phyloP scores from a whole-genome alignment of 2,329 filamentous ascomycete species.

The Curvularia sp. region DNA sequence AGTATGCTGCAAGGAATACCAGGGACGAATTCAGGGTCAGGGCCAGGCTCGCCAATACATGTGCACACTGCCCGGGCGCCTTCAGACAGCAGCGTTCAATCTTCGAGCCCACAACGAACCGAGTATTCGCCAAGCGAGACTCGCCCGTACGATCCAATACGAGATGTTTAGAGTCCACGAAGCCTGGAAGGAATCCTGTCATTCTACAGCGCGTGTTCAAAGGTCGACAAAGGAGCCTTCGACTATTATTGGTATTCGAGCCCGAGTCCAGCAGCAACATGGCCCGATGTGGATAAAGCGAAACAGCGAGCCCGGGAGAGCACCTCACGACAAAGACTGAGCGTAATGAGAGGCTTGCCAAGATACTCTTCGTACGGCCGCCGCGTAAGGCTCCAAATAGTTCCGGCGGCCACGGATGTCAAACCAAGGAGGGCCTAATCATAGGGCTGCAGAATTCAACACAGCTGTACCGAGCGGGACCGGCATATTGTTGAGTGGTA shows the following conservation, averaged over 20 bases:
- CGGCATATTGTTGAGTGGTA: slow-evolving; percentile 23
- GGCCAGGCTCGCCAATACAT: slow-evolving; percentile 37
- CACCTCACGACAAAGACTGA: slow-evolving; percentile 12
- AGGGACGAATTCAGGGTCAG: slow-evolving; percentile 29
- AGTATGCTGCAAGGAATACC: slow-evolving; percentile 47
- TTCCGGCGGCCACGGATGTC: slow-evolving; percentile 12
- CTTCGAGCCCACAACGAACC: slow-evolving; percentile 41
- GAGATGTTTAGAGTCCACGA: slow-evolving; percentile 42
- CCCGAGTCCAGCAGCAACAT: slow-evolving; percentile 29
- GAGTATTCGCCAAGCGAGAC: slow-evolving; percentile 46
- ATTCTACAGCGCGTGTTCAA: slow-evolving; percentile 27
- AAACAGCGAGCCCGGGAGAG: slow-evolving; percentile 12
- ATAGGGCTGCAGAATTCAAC: slow-evolving; percentile 17
- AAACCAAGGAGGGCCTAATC: slow-evolving; percentile 18
- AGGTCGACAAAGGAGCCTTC: slow-evolving; percentile 19
- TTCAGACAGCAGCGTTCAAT: slow-evolving; percentile 38
- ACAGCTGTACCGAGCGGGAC: slow-evolving; percentile 27
- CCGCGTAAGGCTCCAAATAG: slow-evolving; percentile 14
- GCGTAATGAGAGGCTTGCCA: slow-evolving; percentile 9
- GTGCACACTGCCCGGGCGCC: slow-evolving; percentile 37
- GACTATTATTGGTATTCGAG: slow-evolving; percentile 26
- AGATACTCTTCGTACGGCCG: slow-evolving; percentile 10
- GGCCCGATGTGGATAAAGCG: slow-evolving; percentile 13
- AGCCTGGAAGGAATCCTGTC: slow-evolving; percentile 28
- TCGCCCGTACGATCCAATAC: slow-evolving; percentile 48